These are phyloP conservation scores for Pseudocohnilembus persalinus DNA, from an alignment of 169 alveolate genomes.

Conservation along the genomic window DNA sequence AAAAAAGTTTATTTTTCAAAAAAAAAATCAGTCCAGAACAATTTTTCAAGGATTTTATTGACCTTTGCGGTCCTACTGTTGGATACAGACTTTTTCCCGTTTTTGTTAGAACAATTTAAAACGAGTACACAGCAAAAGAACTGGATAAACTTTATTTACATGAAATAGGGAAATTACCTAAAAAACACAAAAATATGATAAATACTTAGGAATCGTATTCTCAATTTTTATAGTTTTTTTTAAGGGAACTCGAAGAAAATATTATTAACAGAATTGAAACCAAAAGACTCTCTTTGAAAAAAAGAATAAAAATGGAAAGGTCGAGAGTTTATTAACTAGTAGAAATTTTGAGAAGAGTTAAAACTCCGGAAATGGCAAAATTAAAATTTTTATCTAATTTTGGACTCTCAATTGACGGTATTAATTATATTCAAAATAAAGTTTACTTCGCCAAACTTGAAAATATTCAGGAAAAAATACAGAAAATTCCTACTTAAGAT, in stretches of 20 bases:
- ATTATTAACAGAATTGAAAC: not conserved
- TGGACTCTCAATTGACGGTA: not conserved
- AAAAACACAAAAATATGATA: too few species aligned
- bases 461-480: not conserved
- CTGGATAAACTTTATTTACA: not conserved
- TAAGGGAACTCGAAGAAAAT: not conserved
- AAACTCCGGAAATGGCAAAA: not conserved
- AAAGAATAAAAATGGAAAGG: not conserved
- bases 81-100: not conserved
- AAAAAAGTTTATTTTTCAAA: too few species aligned
- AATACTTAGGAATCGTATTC: not conserved
- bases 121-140: not conserved
- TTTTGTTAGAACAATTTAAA: not conserved
- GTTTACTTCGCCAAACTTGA: not conserved
- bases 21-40: not conserved
- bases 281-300: not conserved
- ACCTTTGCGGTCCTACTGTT: not conserved
- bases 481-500: not conserved
- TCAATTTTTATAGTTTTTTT: too few species aligned
- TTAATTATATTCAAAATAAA: too few species aligned
- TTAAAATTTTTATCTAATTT: not conserved
- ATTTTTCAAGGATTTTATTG: not conserved
- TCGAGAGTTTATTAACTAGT: not conserved
- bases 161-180: not conserved
- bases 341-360: not conserved